These are phyloP conservation scores for Vaccinium vitisidaea DNA, from an alignment of 148 eudicot genomes.

Conservation along the genomic window DNA sequence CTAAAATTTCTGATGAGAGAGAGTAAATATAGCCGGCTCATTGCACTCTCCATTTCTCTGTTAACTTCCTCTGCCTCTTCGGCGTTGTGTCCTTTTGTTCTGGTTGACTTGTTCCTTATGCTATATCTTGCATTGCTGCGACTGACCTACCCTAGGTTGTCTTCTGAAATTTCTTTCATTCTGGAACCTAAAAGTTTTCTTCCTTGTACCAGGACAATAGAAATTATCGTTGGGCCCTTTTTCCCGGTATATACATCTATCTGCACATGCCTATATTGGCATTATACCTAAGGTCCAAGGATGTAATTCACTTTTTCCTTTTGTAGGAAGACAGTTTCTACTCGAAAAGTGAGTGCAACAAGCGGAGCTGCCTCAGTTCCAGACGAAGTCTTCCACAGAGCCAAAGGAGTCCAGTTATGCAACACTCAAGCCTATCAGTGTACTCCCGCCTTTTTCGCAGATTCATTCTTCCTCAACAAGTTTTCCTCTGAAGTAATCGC, in stretches of 20 bases:
- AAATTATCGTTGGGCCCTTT: neutral
- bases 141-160: neutral
- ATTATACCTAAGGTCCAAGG: neutral
- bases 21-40: neutral
- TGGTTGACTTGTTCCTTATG: neutral
- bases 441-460: conserved; percentile 88
- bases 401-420: conserved; percentile 87
- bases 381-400: conserved; percentile 94
- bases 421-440: conserved; percentile 96
- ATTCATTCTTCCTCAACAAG: conserved; percentile 82
- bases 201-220: neutral
- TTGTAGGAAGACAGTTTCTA: conserved; percentile 73
- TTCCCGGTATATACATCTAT: neutral
- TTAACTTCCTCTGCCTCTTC: neutral
- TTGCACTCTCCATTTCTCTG: neutral
- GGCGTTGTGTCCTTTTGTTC: neutral
- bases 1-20: neutral
- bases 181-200: neutral
- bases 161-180: neutral
- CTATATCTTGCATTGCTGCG: neutral
- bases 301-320: neutral
- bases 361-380: conserved; percentile 98
- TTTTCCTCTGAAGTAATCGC: conserved; percentile 96
- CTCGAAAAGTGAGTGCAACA: conserved; percentile 80
- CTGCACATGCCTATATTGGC: neutral